Percentiles rank a stretch among this genome's conserved stretches.
phyloP scores from a whole-genome alignment of 345 rosid genomes.

The Carallia pectinifolia region DNA sequence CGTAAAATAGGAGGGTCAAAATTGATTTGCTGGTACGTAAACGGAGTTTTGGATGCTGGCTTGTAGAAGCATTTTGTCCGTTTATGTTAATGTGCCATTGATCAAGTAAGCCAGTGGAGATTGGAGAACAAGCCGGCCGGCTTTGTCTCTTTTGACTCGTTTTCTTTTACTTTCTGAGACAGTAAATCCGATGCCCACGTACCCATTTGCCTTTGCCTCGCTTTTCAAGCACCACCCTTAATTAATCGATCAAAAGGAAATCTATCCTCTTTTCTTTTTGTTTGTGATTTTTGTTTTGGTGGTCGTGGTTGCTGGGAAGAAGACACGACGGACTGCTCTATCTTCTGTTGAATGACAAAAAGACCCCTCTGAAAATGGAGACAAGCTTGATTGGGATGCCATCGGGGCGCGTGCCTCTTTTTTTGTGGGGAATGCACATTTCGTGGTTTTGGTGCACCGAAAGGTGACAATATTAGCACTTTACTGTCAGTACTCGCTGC shows the following conservation, averaged over 20 bases:
- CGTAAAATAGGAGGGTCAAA: too few relatives aligned
- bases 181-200: not conserved
- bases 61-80: constrained; percentile 3
- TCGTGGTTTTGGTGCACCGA: constrained; percentile 25
- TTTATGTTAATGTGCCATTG: constrained; percentile 3
- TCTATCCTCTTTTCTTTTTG: not conserved
- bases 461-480: constrained; percentile 3
- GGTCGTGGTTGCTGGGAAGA: too few relatives aligned
- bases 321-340: too few relatives aligned
- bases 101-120: constrained; percentile 9
- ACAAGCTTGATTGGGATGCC: not conserved
- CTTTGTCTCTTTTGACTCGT: constrained; percentile 3
- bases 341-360: too few relatives aligned
- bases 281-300: too few relatives aligned
- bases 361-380: too few relatives aligned
- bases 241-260: too few relatives aligned
- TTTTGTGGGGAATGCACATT: not conserved
- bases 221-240: not conserved
- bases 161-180: constrained; percentile 13
- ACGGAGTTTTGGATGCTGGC: not conserved
- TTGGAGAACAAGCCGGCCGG: constrained; percentile 34
- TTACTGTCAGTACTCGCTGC: too few relatives aligned
- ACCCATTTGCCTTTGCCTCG: not conserved
- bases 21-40: too few relatives aligned
- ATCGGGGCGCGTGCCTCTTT: constrained; percentile 1